These are phyloP conservation scores for Neurospora terricola DNA, from an alignment of 495 filamentous ascomycete genomes.

Conservation along the genomic window DNA sequence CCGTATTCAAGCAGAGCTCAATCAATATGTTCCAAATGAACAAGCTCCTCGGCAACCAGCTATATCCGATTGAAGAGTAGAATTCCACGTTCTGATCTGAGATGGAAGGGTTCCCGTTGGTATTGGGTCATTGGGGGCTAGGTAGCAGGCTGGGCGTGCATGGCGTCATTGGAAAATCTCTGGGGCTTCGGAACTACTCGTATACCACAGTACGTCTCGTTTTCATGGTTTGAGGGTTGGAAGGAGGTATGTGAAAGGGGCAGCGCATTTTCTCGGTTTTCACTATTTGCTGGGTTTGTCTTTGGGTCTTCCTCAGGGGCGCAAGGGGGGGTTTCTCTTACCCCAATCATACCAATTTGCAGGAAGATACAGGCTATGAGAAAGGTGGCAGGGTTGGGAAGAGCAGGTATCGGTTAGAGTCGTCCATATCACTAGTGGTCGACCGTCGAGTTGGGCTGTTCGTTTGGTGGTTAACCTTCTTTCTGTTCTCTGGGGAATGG, in stretches of 20 bases:
- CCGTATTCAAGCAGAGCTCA: constrained; percentile 80
- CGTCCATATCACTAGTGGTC: neutral
- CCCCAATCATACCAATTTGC: neutral
- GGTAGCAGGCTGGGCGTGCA: constrained; percentile 10
- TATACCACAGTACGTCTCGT: neutral
- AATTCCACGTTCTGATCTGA: neutral
- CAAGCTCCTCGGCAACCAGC: constrained; percentile 45
- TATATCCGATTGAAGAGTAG: constrained; percentile 38
- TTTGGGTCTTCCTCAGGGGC: neutral
- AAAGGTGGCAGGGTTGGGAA: neutral
- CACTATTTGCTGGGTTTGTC: neutral
- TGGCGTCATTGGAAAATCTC: constrained; percentile 16
- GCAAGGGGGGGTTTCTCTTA: neutral
- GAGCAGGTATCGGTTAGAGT: neutral
- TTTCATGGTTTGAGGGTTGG: neutral
- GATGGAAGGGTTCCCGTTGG: neutral
- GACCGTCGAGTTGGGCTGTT: neutral
- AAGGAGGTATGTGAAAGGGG: neutral
- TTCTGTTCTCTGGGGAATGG: neutral
- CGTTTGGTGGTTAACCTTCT: neutral
- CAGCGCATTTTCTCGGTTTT: neutral
- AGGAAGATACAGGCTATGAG: neutral
- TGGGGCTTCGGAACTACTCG: constrained; percentile 1
- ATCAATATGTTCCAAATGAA: constrained; percentile 99
- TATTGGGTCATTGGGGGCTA: neutral